phyloP scores from a whole-genome alignment of 768 basidiomycete species.

The Albatrellus ellisii region DNA sequence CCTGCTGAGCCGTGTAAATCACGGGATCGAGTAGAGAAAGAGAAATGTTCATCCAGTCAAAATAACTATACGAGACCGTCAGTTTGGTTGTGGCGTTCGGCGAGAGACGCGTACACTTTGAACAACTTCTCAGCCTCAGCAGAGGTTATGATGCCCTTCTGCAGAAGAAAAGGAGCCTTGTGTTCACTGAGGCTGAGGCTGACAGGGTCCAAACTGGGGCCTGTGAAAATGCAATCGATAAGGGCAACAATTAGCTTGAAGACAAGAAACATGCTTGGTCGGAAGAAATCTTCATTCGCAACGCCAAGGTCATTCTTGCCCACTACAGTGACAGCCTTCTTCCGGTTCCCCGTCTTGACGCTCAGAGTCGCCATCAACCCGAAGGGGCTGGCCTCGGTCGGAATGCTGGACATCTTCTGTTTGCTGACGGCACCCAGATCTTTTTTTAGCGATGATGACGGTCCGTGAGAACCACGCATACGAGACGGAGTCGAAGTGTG shows the following conservation, averaged over 20 bases:
- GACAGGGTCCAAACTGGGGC: conserved; percentile 4
- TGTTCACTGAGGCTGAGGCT: conserved; percentile 8
- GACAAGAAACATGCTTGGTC: conserved; percentile 17
- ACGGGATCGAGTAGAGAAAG: conserved; percentile 73
- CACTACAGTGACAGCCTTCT: conserved; percentile 14
- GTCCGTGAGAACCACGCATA: too few relatives aligned
- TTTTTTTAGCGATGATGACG: too few relatives aligned
- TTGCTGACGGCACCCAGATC: too few relatives aligned
- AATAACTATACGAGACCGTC: conserved; percentile 19
- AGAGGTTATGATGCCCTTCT: conserved; percentile 13
- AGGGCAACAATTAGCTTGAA: neutral
- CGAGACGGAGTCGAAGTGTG: too few relatives aligned
- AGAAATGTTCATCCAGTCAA: conserved; percentile 67
- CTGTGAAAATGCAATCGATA: neutral
- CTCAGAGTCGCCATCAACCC: conserved; percentile 64
- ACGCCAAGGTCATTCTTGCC: conserved; percentile 27
- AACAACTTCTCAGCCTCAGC: conserved; percentile 13
- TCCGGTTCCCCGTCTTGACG: conserved; percentile 25
- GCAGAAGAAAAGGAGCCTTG: conserved; percentile 8
- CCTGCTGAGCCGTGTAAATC: conserved; percentile 75
- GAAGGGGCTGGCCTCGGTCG: conserved; percentile 50
- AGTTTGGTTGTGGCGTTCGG: neutral
- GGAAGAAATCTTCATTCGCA: conserved; percentile 57
- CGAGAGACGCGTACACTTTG: conserved; percentile 9
- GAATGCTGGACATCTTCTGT: conserved; percentile 43